Evolutionary conservation across 1,139 yeast species (phyloP).

Genomic region (Yamadazyma epiphylla): DNA sequence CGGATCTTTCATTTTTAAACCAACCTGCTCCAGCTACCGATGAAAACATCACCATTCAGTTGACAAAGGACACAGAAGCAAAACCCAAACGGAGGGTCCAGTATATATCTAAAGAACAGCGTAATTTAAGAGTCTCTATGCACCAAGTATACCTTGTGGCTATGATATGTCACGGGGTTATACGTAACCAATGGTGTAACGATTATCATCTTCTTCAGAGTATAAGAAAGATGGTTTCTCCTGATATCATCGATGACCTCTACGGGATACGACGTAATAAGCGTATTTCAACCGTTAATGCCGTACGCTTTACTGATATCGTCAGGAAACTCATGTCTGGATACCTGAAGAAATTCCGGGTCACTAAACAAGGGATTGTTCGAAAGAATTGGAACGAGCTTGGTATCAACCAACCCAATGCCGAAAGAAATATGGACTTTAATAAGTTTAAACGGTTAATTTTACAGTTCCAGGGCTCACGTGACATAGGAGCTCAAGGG

Average conservation of each 20-base stretch:
- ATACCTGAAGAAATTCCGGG: slow-evolving; percentile 59
- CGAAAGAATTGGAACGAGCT: slow-evolving; percentile 62
- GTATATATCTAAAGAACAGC: slow-evolving; percentile 51
- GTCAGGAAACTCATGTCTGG: slow-evolving; percentile 57
- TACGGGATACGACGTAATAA: slow-evolving; percentile 20
- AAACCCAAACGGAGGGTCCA: slow-evolving; percentile 18
- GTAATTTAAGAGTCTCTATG: slow-evolving; percentile 44
- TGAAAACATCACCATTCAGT: slow-evolving; percentile 16
- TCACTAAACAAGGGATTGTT: slow-evolving; percentile 42
- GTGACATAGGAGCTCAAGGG: slow-evolving; percentile 85
- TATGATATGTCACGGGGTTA: slow-evolving; percentile 61
- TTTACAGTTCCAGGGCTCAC: slow-evolving; percentile 54
- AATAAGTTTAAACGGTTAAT: slow-evolving; percentile 41
- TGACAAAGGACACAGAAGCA: slow-evolving; percentile 7
- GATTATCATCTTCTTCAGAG: slow-evolving; percentile 36
- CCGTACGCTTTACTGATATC: slow-evolving; percentile 74
- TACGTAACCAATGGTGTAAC: slow-evolving; percentile 75
- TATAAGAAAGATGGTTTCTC: slow-evolving; percentile 44
- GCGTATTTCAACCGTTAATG: slow-evolving; percentile 42
- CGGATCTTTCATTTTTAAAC: slow-evolving; percentile 16
- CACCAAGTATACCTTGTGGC: slow-evolving; percentile 59
- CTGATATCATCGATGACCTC: slow-evolving; percentile 46
- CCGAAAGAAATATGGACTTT: slow-evolving; percentile 19
- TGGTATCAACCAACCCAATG: slow-evolving; percentile 18
- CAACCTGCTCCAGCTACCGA: slow-evolving; percentile 4